Base-by-base conservation (phyloP, 441 rosid genomes). In the Flueggea neowawraea region DNA sequence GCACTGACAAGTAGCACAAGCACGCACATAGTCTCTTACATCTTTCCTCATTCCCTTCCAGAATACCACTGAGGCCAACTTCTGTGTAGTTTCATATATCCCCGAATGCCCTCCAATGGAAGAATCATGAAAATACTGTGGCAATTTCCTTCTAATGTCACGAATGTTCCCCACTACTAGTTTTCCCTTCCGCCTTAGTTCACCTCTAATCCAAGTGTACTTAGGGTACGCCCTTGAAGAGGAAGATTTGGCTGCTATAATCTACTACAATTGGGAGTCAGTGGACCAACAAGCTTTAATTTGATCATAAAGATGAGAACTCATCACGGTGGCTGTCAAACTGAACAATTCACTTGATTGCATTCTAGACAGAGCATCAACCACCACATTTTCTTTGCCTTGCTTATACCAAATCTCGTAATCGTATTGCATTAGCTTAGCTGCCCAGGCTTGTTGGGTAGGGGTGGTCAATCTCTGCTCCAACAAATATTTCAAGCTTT, bases 381-480 rank as follows among this genome's bases (percentile, higher is more conserved):
- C 55, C 0, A 16, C 55, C 0, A 12, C 9, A 9, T 70, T 54
- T 2, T 55, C 44, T 0, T 7, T 12, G 1, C 66, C 55, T 2
- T 11, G 13, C 16, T 39, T 51, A 10, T 57, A n/a, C 52, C 0
- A 16, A 17, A 47, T 61, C 8, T 61, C 55, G 28, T 16, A 69
- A 7, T 69, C 57, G 31, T 45, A 59, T 3, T 55, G 36, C 14
- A 64, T 11, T 22, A 59, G 33, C n/a, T n/a, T n/a, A n/a, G n/a
- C n/a, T n/a, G n/a, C n/a, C n/a, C n/a, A n/a, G n/a, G n/a, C n/a
- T n/a, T n/a, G n/a, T n/a, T n/a, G n/a, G n/a, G n/a, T n/a, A n/a
- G n/a, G n/a, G n/a, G n/a, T n/a, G n/a, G n/a, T n/a, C n/a, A n/a
- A n/a, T n/a, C n/a, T n/a, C n/a, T n/a, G n/a, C n/a, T n/a, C n/a